Base-by-base conservation (phyloP, 257 asterid species). In the Haberlea rhodopensis region DNA sequence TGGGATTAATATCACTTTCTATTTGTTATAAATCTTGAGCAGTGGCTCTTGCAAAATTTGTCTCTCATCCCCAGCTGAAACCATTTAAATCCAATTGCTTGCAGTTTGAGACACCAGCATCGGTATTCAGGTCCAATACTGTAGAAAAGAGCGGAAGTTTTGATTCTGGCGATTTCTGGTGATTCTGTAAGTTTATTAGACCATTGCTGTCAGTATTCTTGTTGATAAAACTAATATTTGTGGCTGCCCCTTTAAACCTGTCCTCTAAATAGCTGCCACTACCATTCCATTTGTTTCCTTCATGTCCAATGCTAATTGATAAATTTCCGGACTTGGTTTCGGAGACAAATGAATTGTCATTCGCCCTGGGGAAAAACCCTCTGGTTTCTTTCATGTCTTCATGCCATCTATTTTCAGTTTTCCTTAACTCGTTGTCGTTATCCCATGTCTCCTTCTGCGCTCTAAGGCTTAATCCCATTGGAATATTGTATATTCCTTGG, bases 281-380 rank as follows among this genome's bases (percentile, higher is more conserved):
- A n/a, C n/a, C n/a, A n/a, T n/a, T n/a, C n/a, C n/a, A n/a, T n/a
- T n/a, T n/a, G n/a, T n/a, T n/a, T n/a, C n/a, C n/a, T n/a, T 78
- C 71, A 61, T 73, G 71, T 57, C 91, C 95, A 55, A 90, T 81
- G 78, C 88, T 75, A 82, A 87, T 90, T 20, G 96, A 84, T 72
- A 85, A 73, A 43, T 75, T 77, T 75, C 79, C 70, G 60, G 67
- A 57, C 20, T 56, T 73, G 32, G 65, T 68, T 60, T 79, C 84
- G 4, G 53, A 49, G 25, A 68, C 15, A 49, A 67, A 73, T 34
- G 53, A 24, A 54, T 75, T 77, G 53, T 62, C 81, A 24, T 68
- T 68, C 78, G 28, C 66, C 28, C 66, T 48, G 21, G 77, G 48
- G 29, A 78, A 73, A 21, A 73, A 63, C 25, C 58, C 59, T 31